phyloP scores from a whole-genome alignment of 1,284 basidiomycete genomes.

The Fomitopsis pinicola region DNA sequence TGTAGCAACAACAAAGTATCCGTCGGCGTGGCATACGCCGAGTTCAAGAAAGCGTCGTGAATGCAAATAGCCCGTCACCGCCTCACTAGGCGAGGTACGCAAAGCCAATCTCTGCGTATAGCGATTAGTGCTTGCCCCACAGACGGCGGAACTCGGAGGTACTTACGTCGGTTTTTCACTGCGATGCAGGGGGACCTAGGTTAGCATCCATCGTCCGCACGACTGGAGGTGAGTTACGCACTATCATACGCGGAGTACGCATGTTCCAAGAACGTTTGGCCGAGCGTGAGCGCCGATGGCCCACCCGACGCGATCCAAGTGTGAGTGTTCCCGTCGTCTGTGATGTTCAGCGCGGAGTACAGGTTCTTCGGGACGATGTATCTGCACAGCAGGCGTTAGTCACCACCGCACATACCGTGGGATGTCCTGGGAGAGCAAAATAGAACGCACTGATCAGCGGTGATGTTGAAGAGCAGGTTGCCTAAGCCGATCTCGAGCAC shows the following conservation, averaged over 20 bases:
- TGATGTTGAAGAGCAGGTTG: slow-evolving; percentile 6
- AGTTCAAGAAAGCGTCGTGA: neutral
- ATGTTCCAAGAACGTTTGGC: slow-evolving; percentile 10
- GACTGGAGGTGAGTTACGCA: neutral
- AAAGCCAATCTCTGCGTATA: neutral
- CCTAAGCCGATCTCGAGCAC: slow-evolving; percentile 5
- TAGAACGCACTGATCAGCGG: slow-evolving; percentile 2
- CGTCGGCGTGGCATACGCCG: no score
- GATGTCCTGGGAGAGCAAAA: neutral
- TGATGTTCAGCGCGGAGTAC: slow-evolving; percentile 12
- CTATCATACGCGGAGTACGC: slow-evolving; percentile 13
- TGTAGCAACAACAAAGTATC: no score
- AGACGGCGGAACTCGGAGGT: neutral
- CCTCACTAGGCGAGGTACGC: neutral
- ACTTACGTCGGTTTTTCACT: neutral
- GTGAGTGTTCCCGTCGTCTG: slow-evolving; percentile 8
- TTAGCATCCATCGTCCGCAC: no score
- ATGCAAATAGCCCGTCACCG: no score
- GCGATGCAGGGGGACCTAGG: neutral
- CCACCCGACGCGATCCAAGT: slow-evolving; percentile 8
- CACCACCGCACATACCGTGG: neutral
- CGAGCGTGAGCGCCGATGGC: slow-evolving; percentile 1
- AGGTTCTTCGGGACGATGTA: slow-evolving; percentile 8
- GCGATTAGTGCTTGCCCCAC: neutral
- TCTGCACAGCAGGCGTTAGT: neutral